phyloP scores from a whole-genome alignment of 805 yeast species.

The Cyberlindnera mississippiensis region DNA sequence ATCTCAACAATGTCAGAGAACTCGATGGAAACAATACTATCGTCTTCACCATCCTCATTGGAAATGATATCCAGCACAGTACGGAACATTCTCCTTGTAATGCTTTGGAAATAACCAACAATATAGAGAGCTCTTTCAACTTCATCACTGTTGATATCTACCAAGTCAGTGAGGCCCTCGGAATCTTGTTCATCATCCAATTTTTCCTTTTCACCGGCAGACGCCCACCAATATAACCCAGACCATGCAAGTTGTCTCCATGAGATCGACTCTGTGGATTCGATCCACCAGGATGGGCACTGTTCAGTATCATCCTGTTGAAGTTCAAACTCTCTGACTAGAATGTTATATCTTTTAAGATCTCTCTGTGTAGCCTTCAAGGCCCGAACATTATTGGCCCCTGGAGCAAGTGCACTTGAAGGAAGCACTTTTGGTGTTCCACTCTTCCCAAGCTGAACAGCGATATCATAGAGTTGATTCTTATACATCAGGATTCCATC shows the following conservation, averaged over 20 bases:
- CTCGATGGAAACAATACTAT: constrained; percentile 30
- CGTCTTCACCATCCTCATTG: constrained; percentile 18
- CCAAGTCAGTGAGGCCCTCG: constrained; percentile 31
- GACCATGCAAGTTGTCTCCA: constrained; percentile 60
- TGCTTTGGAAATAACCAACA: constrained; percentile 49
- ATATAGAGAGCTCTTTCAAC: constrained; percentile 28
- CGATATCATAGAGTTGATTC: constrained; percentile 44
- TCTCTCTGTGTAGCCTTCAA: constrained; percentile 36
- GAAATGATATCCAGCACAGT: constrained; percentile 36
- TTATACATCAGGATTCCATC: constrained; percentile 63
- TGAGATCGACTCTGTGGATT: constrained; percentile 45
- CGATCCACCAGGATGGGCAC: constrained; percentile 37
- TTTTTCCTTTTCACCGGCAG: constrained; percentile 62
- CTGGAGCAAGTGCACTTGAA: constrained; percentile 12
- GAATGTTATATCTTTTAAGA: constrained; percentile 31
- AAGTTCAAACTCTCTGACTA: constrained; percentile 22
- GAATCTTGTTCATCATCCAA: constrained; percentile 36
- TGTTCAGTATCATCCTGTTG: constrained; percentile 8
- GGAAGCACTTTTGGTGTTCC: constrained; percentile 11
- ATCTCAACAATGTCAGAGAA: constrained; percentile 47
- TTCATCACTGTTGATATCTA: constrained; percentile 18
- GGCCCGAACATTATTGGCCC: constrained; percentile 3
- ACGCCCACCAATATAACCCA: constrained; percentile 84
- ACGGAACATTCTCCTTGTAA: constrained; percentile 41
- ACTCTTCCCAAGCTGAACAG: constrained; percentile 25